Base-by-base conservation (phyloP, 2,329 filamentous ascomycete genomes). In the Endoconidiophora polonica region DNA sequence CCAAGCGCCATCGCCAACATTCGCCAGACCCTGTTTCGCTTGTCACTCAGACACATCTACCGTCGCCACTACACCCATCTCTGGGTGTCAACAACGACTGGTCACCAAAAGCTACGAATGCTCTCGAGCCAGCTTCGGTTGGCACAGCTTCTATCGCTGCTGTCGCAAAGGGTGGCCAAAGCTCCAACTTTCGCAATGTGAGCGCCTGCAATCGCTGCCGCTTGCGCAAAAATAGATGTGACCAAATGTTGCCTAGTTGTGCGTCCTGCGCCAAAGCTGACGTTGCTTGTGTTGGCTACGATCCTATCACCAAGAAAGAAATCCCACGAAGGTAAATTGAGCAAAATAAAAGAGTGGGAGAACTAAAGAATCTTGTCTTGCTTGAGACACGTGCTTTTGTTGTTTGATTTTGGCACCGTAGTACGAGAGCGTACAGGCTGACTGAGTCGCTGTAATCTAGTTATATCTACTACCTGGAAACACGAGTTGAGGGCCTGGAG, bases 391-490 rank as follows among this genome's bases (percentile, higher is more conserved):
- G n/a, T 12, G 46, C 26, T 29, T 22, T 29, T 22, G 39, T 16
- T 18, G 46, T 26, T 26, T 41, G 24, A 24, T 14, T 18, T 38
- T 38, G 29, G 33, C 39, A 20, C 26, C 22, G 9, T 14, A 48
- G 22, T 16, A 16, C 16, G 16, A 48, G 36, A 23, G 20, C 5
- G 24, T 26, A 38, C 22, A 48, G 20, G 46, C 46, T 52, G 46
- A 52, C 50, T 24, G 26, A 41, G 5, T 18, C 16, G 6, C 16
- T 4, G 23, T 40, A 26, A 18, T 53, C 41, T 55, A 86, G 83
- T 64, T 96, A 96, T 68, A 86, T 96, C 45, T 94, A 84, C 66
- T 96, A 94, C 62, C 79, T 96, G 53, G 90, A 96, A 64, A 85
- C 83, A 24, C 75, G 90, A 53, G 77, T 95, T 49, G 75, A 80